Evolutionary conservation across 2,329 filamentous ascomycete genomes (phyloP), one percentile per base, ranked within the genome.

Genomic region (Diaporthe vaccinii): DNA sequence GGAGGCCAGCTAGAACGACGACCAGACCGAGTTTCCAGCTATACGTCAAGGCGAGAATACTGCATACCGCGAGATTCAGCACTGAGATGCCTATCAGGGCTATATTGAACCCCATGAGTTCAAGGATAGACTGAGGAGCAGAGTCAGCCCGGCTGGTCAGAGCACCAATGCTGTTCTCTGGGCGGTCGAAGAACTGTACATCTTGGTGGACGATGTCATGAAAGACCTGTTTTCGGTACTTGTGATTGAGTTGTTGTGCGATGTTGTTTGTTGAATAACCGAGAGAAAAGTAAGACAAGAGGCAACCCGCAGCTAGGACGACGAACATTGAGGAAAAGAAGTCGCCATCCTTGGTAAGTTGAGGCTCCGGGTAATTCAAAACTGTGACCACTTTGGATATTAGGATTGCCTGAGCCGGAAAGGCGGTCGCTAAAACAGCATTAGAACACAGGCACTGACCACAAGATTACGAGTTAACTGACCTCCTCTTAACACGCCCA

Each of bases 81-180:
- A 83, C 76, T 1, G 83, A 79, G 46, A 85, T 83, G 14, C 85
- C n/a, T 39, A 86, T 83, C 3, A 86, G 80, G 0, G 80, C 84
- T 34, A 86, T 79, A 53, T 85, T 87, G 76, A 84, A 83, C 1
- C 85, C 84, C 84, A 86, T 86, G 1, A 86, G 81, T 76, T 86
- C 84, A n/a, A 85, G 78, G 55, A 86, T 81, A 3, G 82, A 78
- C 74, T 85, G 83, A 3, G 85, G 82, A 3, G 85, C 82, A 46
- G 51, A 67, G 20, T 67, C 41, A 28, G 44, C 61, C 17, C 28
- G 44, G 44, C 28, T 67, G 44, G 28, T 25, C 22, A 67, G 3
- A 25, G 61, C 41, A 51, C 44, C 41, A 5, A 20, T 49, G 20
- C 20, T 51, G 15, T 51, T 49, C 44, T 67, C 61, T 15, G 61